These are phyloP conservation scores for Thelonectria discophora DNA, from an alignment of 2,329 filamentous ascomycete genomes.

Conservation along the genomic window DNA sequence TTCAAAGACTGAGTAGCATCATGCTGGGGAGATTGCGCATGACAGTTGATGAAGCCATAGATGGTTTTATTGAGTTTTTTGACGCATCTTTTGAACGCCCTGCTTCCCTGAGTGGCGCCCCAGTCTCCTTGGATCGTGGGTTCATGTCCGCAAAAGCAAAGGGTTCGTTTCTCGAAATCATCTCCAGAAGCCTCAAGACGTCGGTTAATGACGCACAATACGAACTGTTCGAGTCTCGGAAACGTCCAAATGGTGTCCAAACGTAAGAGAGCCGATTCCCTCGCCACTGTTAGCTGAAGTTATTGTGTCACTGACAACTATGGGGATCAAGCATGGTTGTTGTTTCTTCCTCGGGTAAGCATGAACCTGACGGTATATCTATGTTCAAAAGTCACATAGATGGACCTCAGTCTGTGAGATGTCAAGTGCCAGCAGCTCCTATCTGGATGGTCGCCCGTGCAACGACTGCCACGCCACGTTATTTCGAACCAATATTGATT, in stretches of 20 bases:
- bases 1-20: background rate
- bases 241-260: conserved; percentile 2
- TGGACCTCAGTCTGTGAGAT: background rate
- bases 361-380: background rate
- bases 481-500: conserved; percentile 13
- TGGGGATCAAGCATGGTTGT: background rate
- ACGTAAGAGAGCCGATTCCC: conserved; percentile 2
- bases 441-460: conserved; percentile 21
- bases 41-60: background rate
- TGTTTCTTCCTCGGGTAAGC: background rate
- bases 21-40: background rate
- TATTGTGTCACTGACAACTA: background rate
- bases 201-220: background rate
- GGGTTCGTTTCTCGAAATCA: background rate
- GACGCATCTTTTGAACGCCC: background rate
- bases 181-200: background rate
- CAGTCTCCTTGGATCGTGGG: background rate
- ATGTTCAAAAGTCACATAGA: conserved; percentile 8
- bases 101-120: background rate
- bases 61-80: background rate
- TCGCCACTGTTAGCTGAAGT: too few species aligned
- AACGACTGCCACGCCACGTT: background rate
- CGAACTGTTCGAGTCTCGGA: background rate
- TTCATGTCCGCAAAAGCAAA: background rate
- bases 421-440: background rate